phyloP scores from a whole-genome alignment of 1,284 basidiomycete genomes.

The Flammula alnicola region DNA sequence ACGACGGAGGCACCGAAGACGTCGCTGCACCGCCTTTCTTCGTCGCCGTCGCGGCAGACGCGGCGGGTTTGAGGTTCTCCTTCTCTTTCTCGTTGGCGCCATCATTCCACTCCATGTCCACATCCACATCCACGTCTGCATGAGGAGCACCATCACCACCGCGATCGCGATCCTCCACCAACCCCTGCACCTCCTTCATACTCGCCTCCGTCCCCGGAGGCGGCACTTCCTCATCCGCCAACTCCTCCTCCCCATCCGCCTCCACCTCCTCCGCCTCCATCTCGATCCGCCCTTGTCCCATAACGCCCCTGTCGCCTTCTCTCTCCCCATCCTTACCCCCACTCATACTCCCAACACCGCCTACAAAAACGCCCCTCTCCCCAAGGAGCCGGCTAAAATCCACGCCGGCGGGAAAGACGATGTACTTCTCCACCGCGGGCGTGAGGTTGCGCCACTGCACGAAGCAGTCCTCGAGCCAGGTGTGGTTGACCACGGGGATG shows the following conservation, averaged over 20 bases:
- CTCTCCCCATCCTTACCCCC: conserved; percentile 1
- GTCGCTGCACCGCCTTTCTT: too few species aligned
- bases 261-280: conserved; percentile 25
- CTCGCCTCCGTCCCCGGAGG: background rate
- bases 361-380: conserved; percentile 49
- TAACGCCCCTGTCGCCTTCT: background rate
- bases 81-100: background rate
- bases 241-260: conserved; percentile 5
- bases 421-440: conserved; percentile 65
- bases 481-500: conserved; percentile 86
- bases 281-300: conserved; percentile 18
- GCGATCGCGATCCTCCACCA: background rate
- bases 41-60: background rate
- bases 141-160: background rate
- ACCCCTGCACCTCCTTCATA: conserved; percentile 1
- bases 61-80: background rate
- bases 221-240: background rate
- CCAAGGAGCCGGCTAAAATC: conserved; percentile 69
- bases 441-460: conserved; percentile 74
- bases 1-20: too few species aligned
- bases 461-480: conserved; percentile 90
- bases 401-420: conserved; percentile 65
- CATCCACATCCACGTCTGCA: background rate
- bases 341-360: conserved; percentile 31
- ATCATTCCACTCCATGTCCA: conserved; percentile 6